Percentiles rank a stretch among this genome's conserved stretches.
phyloP scores from a whole-genome alignment of 2,329 filamentous ascomycete genomes.

The Apiospora kogelbergensis region DNA sequence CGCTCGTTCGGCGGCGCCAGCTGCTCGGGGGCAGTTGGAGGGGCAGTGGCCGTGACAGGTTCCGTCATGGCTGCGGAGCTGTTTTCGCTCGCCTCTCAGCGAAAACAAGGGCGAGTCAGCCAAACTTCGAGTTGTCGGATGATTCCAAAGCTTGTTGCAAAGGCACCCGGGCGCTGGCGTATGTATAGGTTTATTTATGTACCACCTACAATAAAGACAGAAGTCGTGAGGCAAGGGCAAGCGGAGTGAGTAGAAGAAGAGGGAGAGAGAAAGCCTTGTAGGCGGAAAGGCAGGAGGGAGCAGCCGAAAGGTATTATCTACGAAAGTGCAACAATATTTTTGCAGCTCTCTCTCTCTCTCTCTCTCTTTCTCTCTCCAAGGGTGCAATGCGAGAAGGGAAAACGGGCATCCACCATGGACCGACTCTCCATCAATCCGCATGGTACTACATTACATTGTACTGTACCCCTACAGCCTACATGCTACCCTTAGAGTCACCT shows the following conservation, averaged over 20 bases:
- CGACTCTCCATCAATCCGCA: background rate
- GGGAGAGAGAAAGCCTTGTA: slow-evolving; percentile 11
- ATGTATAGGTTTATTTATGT: background rate
- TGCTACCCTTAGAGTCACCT: background rate
- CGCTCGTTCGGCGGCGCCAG: background rate
- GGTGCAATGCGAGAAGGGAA: background rate
- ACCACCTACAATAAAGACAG: background rate
- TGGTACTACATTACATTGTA: too few relatives aligned
- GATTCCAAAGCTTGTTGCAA: background rate
- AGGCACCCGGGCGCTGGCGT: background rate
- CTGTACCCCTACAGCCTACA: background rate
- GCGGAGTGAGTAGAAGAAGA: background rate
- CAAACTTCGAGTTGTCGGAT: background rate
- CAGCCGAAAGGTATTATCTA: slow-evolving; percentile 2
- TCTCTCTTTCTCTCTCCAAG: background rate
- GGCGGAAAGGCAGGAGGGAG: slow-evolving; percentile 14
- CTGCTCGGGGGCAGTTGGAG: slow-evolving; percentile 14
- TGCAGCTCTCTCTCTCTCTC: background rate
- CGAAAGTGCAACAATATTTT: background rate
- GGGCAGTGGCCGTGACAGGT: slow-evolving; percentile 16
- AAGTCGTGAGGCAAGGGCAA: background rate
- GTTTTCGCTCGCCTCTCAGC: background rate
- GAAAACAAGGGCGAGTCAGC: background rate
- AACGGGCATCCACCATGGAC: background rate
- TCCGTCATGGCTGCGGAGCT: slow-evolving; percentile 22